Evolutionary conservation across 2,329 filamentous ascomycete genomes (phyloP), one percentile per base, ranked within the genome.

Genomic region (Diaporthe eres): DNA sequence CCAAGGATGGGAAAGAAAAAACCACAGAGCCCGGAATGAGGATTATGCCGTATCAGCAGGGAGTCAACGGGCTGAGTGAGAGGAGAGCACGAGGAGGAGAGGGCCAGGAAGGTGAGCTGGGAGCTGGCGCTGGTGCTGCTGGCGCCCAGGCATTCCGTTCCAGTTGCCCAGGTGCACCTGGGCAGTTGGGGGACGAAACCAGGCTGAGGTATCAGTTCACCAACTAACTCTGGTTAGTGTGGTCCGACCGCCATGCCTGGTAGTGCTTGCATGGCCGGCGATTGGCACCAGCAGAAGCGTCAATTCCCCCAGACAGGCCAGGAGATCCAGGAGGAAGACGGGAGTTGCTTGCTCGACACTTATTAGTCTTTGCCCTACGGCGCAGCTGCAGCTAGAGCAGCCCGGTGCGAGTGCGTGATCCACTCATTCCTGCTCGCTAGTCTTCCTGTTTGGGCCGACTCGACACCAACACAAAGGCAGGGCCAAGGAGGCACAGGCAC

Each of bases 181-280:
- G 44, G 44, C 42, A 72, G 44, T 61, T 53, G 71, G 71, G 42
- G 65, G 47, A 68, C 61, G 55, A 58, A 70, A 65, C 60, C 57
- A 72, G 67, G 68, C 57, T 60, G 58, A 73, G 58, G 31, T 63
- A 68, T 55, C 68, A 61, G 60, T 72, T 75, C 74, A 74, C 65
- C 58, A 70, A 70, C 71, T 74, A 76, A 76, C 75, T 68, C 75
- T 58, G 53, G 55, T 58, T 72, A 76, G 75, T 68, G 57, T 73
- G 31, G 55, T 47, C 55, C 42, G 61, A 55, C 58, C 58, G 74
- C 57, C 58, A 57, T 53, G 44, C 68, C 57, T 71, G 73, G 44
- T 71, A 75, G 73, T 75, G 74, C 34, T 65, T 72, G 74, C 74
- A 75, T 75, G 67, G 58, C 44, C 74, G 57, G 57, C 68, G 49